Percentiles rank a stretch among this genome's conserved stretches.
phyloP scores from a whole-genome alignment of 495 filamentous ascomycete species.

The Cairneyella variabilis region DNA sequence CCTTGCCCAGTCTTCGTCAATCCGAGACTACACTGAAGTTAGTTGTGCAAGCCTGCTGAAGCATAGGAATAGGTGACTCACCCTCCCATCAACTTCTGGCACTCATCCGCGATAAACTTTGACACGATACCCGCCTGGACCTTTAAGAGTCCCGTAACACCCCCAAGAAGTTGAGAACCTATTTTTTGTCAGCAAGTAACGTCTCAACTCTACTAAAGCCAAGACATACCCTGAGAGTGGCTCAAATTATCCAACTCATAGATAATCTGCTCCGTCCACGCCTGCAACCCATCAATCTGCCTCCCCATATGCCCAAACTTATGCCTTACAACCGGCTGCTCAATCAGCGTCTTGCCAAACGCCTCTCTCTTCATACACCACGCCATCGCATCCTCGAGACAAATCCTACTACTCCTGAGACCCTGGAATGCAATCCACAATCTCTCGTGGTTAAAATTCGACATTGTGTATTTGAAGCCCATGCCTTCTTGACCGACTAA shows the following conservation, averaged over 20 bases:
- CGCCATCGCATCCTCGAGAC: slow-evolving; percentile 91
- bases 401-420: slow-evolving; percentile 87
- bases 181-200: not conserved
- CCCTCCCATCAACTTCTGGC: slow-evolving; percentile 20
- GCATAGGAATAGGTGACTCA: slow-evolving; percentile 75
- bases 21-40: slow-evolving; percentile 84
- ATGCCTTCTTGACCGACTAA: slow-evolving; percentile 93
- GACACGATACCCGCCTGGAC: slow-evolving; percentile 53
- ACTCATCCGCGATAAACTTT: slow-evolving; percentile 19
- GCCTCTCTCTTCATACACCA: slow-evolving; percentile 93
- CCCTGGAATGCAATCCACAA: slow-evolving; percentile 98
- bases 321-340: slow-evolving; percentile 93
- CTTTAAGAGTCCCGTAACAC: slow-evolving; percentile 88
- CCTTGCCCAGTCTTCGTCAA: slow-evolving; percentile 93
- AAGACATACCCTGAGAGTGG: slow-evolving; percentile 88
- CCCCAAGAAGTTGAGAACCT: slow-evolving; percentile 61
- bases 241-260: slow-evolving; percentile 90
- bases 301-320: slow-evolving; percentile 97
- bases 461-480: slow-evolving; percentile 88
- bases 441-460: slow-evolving; percentile 98
- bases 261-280: slow-evolving; percentile 91
- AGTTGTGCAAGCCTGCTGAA: slow-evolving; percentile 89
- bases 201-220: too few relatives aligned
- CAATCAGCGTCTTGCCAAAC: slow-evolving; percentile 90
- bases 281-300: slow-evolving; percentile 91